Evolutionary conservation across 139 green algal species (phyloP).

Genomic region (Eudorina sp.): DNA sequence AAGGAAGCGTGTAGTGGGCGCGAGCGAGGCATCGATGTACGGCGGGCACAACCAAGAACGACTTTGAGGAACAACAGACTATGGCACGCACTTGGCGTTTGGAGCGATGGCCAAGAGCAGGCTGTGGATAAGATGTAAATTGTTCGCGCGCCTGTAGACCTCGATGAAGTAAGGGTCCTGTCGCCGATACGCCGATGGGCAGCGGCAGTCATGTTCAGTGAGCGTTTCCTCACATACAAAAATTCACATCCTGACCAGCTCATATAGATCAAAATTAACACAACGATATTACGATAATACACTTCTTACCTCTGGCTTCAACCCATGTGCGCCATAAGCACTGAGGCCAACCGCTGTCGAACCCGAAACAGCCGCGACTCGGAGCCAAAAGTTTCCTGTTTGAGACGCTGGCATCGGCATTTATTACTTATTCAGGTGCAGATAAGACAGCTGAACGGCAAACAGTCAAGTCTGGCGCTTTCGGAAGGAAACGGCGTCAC

Average conservation of each 20-base stretch:
- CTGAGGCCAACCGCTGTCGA: conserved; percentile 18
- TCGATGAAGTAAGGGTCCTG: conserved; percentile 45
- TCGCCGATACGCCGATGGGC: too few relatives aligned
- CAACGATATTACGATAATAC: not conserved
- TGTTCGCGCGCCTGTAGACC: conserved; percentile 42
- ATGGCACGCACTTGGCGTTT: not conserved
- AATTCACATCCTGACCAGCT: too few relatives aligned
- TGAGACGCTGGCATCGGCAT: too few relatives aligned
- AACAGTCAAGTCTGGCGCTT: too few relatives aligned
- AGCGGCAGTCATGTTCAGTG: too few relatives aligned
- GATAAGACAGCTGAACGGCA: too few relatives aligned
- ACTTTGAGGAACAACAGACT: not conserved
- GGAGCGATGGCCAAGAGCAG: conserved; percentile 43
- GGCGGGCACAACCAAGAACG: too few relatives aligned
- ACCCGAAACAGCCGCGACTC: conserved; percentile 4
- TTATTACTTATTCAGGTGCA: too few relatives aligned
- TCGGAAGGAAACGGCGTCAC: too few relatives aligned
- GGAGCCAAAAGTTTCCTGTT: conserved; percentile 1
- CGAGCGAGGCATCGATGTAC: too few relatives aligned
- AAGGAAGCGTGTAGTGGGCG: too few relatives aligned
- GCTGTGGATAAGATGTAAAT: conserved; percentile 38
- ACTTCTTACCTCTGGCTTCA: conserved; percentile 29
- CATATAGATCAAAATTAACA: not conserved
- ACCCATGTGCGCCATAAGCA: conserved; percentile 37
- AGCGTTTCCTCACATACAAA: too few relatives aligned